These are phyloP conservation scores for Hypoxylon sp. DNA, from an alignment of 2,329 filamentous ascomycete genomes.

Conservation along the genomic window DNA sequence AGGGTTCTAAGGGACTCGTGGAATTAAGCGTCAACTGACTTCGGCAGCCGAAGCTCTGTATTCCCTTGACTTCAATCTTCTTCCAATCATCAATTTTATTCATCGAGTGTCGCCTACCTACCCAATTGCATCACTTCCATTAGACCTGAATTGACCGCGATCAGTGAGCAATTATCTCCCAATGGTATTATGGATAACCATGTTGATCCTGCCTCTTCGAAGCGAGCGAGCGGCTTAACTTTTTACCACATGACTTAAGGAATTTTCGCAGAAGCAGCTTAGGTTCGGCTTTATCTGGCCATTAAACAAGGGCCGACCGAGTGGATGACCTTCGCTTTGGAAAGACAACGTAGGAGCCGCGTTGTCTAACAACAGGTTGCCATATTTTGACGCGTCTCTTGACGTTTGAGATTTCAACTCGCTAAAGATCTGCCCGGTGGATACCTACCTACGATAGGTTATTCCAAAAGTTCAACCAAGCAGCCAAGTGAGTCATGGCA, in stretches of 20 bases:
- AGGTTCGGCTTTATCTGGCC: conserved; percentile 31
- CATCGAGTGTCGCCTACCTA: conserved; percentile 18
- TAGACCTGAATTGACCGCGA: conserved; percentile 30
- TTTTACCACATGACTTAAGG: conserved; percentile 32
- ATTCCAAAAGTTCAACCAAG: conserved; percentile 9
- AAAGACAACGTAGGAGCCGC: conserved; percentile 9
- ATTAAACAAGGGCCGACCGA: too few species aligned
- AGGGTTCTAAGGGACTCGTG: conserved; percentile 1
- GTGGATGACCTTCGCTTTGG: conserved; percentile 14
- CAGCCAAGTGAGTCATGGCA: conserved; percentile 17
- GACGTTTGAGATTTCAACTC: conserved; percentile 18
- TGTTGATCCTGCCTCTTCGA: conserved; percentile 29
- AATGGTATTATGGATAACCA: conserved; percentile 11
- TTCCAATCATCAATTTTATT: conserved; percentile 31
- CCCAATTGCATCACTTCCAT: conserved; percentile 26
- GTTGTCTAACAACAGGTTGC: conserved; percentile 13
- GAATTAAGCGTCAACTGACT: conserved; percentile 33
- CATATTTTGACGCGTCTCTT: conserved; percentile 23
- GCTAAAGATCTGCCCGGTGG: conserved; percentile 30
- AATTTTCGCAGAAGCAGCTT: conserved; percentile 26
- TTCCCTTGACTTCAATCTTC: conserved; percentile 22
- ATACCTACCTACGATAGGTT: too few species aligned
- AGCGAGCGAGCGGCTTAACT: conserved; percentile 15
- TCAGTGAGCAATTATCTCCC: conserved; percentile 19
- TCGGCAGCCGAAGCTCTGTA: conserved; percentile 21